phyloP scores from a whole-genome alignment of 805 yeast genomes.

The Metschnikowia arizonensis region DNA sequence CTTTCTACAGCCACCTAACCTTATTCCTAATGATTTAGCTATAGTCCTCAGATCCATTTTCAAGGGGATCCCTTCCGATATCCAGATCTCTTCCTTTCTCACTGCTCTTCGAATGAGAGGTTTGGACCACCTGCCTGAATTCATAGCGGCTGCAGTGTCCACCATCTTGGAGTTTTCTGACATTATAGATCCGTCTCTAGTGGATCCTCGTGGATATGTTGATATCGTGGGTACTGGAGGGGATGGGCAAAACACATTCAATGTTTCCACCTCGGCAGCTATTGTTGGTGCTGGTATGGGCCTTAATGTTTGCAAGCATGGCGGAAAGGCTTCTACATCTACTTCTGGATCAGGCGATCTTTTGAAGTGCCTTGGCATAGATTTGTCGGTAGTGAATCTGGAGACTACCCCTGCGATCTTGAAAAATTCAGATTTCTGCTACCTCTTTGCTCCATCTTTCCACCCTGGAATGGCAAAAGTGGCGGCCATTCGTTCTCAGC shows the following conservation, averaged over 20 bases:
- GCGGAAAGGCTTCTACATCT: slow-evolving; percentile 95
- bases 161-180: slow-evolving; percentile 67
- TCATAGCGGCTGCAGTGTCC: slow-evolving; percentile 79
- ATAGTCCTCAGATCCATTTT: slow-evolving; percentile 60
- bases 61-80: slow-evolving; percentile 55
- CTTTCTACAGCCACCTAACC: slow-evolving; percentile 53
- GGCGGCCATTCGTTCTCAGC: slow-evolving; percentile 65
- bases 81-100: slow-evolving; percentile 75
- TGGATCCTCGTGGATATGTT: slow-evolving; percentile 51
- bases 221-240: slow-evolving; percentile 99
- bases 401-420: slow-evolving; percentile 57
- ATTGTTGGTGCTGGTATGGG: slow-evolving; percentile 90
- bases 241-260: slow-evolving; percentile 95
- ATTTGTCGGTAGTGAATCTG: slow-evolving; percentile 63
- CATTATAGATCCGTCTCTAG: slow-evolving; percentile 42
- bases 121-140: slow-evolving; percentile 76
- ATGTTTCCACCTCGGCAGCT: slow-evolving; percentile 92
- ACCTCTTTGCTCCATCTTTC: slow-evolving; percentile 87
- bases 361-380: slow-evolving; percentile 76
- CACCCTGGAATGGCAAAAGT: slow-evolving; percentile 88
- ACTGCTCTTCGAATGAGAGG: slow-evolving; percentile 71
- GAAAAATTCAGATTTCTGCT: slow-evolving; percentile 52
- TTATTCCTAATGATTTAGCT: slow-evolving; percentile 62
- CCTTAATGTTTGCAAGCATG: slow-evolving; percentile 84
- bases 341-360: slow-evolving; percentile 93